Percentiles rank a stretch among this genome's conserved stretches.
Conservation (phyloP, 345 rosid species). For the Salix koriyanagi region DNA sequence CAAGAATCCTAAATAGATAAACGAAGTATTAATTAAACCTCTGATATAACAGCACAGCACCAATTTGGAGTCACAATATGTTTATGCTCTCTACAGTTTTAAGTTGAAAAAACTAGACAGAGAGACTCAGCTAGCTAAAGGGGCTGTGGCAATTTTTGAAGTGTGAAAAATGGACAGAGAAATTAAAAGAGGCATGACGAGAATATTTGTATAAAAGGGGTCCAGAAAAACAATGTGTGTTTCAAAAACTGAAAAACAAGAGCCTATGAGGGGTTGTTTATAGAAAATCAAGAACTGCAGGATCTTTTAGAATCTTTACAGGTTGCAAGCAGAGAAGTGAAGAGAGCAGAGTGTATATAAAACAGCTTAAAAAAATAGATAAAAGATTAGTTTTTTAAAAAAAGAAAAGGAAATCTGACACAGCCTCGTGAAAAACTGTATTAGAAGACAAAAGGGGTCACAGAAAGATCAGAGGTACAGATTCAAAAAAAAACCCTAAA, state of each 20-base stretch:
- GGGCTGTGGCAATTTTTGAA: conserved; percentile 3
- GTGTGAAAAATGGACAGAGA: neutral
- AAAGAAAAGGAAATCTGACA: conserved; percentile 58
- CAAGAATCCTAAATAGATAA: conserved; percentile 13
- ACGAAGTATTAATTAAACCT: conserved; percentile 8
- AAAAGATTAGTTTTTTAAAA: conserved; percentile 23
- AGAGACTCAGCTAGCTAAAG: neutral
- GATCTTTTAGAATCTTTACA: conserved; percentile 45
- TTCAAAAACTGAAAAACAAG: conserved; percentile 26
- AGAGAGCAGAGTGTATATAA: conserved; percentile 13
- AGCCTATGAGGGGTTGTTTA: conserved; percentile 10
- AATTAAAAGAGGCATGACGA: neutral
- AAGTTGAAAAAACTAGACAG: conserved; percentile 14
- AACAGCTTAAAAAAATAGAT: conserved; percentile 17
- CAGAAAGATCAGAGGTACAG: conserved; percentile 24
- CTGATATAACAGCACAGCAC: neutral
- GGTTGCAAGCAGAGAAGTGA: conserved; percentile 56
- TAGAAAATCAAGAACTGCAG: conserved; percentile 8
- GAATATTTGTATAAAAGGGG: conserved; percentile 10
- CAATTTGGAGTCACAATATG: neutral
- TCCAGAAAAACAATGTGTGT: conserved; percentile 7
- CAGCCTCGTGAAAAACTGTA: conserved; percentile 77
- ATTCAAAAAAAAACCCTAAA: neutral
- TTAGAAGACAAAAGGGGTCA: conserved; percentile 77
- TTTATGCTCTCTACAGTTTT: conserved; percentile 8